Base-by-base conservation (phyloP, 257 asterid genomes). In the Jasminum sambac region DNA sequence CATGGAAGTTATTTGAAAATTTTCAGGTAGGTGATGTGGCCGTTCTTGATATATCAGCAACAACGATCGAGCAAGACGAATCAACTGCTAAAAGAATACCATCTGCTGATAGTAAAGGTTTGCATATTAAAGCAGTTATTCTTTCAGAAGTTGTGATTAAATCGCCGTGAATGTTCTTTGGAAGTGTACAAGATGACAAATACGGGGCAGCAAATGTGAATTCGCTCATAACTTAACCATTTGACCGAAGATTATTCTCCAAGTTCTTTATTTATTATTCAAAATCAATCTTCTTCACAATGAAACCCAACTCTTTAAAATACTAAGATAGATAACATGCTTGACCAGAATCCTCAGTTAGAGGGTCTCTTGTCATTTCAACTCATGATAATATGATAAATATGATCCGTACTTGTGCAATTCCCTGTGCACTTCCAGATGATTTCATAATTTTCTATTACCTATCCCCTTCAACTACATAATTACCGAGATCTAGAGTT, bases 51-150 rank as follows among this genome's bases (percentile, higher is more conserved):
- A 77, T 94, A 83, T 91, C 99, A 50, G 96, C 99, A 36, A 74
- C 80, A 37, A 91, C 95, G 19, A 83, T 94, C 37, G 96, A 85
- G 83, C 80, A 84, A 79, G 96, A 86, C 71, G 95, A 84, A 79
- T 81, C 95, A 44, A 77, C 80, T 66, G 82, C 83, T 42, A 79
- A 84, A 84, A 81, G 55, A 41, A 88, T 91, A 72, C 98, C 98
- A 72, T 92, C 99, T 74, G 99, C 97, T 10, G 99, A 91, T 95
- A 91, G 95, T 73, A 91, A 87, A 91, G 98, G 98, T 90, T 36
- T 73, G 76, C 66, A 40, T 69, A 30, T 21, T 55, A 55, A 55
- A 25, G 1, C 21, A 19, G 36, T 55, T 55, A 55, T 21, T 19
- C 36, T 55, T 62, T 16, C 10, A 0, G 46, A 52, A 3, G 23